A percentile compares a stretch with the other conserved stretches of the same genome.
Evolutionary conservation across 1,139 yeast genomes (phyloP).

Genomic region (Hanseniaspora gamundiae): DNA sequence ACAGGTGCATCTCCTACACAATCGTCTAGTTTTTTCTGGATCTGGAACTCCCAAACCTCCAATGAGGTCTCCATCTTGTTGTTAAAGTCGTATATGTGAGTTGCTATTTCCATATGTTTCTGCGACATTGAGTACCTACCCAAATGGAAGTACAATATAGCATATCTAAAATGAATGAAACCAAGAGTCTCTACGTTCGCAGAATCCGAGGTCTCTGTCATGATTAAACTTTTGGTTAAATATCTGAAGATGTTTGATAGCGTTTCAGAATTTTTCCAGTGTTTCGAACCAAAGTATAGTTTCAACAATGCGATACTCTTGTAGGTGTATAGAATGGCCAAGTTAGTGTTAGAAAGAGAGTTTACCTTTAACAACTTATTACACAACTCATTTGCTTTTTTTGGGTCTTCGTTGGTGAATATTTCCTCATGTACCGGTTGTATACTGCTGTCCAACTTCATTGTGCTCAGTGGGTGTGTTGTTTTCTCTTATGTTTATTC

Average conservation of each 20-base stretch:
- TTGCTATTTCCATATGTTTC: conserved; percentile 38
- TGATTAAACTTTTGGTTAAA: conserved; percentile 40
- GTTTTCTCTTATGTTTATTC: not conserved
- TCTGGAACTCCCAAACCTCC: conserved; percentile 40
- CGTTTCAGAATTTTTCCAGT: conserved; percentile 29
- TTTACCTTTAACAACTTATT: not conserved
- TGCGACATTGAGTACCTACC: conserved; percentile 39
- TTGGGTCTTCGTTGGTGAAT: conserved; percentile 28
- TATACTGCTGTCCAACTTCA: conserved; percentile 15
- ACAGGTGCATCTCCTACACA: conserved; percentile 5
- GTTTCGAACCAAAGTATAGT: conserved; percentile 21
- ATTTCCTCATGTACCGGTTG: conserved; percentile 21
- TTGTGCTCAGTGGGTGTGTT: not conserved
- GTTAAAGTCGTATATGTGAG: conserved; percentile 30
- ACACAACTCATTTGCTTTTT: conserved; percentile 26
- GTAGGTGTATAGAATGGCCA: conserved; percentile 21
- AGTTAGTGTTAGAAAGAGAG: too few relatives aligned
- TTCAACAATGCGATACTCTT: conserved; percentile 48
- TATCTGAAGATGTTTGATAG: conserved; percentile 39
- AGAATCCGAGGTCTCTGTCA: conserved; percentile 10
- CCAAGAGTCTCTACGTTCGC: conserved; percentile 45
- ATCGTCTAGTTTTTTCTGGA: conserved; percentile 25
- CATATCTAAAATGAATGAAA: conserved; percentile 48
- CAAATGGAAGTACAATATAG: conserved; percentile 36
- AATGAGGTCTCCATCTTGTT: conserved; percentile 30